These are phyloP conservation scores for Tuber melanosporum DNA, from an alignment of 495 filamentous ascomycete species.

Conservation along the genomic window DNA sequence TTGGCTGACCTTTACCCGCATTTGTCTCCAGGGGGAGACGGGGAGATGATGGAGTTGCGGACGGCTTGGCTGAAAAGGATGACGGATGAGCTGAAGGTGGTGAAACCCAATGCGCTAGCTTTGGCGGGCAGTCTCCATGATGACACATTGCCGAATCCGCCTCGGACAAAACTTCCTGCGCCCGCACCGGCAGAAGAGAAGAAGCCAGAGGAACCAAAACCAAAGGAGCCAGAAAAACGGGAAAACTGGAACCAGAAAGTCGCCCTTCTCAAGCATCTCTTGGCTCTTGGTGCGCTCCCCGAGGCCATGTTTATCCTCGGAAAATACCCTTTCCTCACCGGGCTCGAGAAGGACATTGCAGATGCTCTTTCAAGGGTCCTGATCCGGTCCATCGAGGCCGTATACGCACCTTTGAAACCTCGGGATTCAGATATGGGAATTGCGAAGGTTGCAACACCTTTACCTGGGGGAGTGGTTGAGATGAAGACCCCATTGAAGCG, in stretches of 20 bases:
- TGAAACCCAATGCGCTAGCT: conserved; percentile 74
- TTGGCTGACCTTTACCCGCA: conserved; percentile 87
- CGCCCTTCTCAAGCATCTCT: conserved; percentile 69
- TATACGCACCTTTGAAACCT: conserved; percentile 55
- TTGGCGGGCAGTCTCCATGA: conserved; percentile 82
- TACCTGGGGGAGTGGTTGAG: conserved; percentile 33
- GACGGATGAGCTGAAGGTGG: conserved; percentile 65
- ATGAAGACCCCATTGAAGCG: conserved; percentile 31
- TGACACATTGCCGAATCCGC: conserved; percentile 57
- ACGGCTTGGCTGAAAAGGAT: conserved; percentile 66
- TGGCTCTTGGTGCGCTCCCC: conserved; percentile 85
- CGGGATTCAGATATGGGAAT: conserved; percentile 42
- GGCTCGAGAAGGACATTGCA: conserved; percentile 69
- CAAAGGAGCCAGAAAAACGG: conserved; percentile 60
- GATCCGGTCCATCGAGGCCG: conserved; percentile 65
- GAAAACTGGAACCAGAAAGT: conserved; percentile 67
- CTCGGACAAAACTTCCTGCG: conserved; percentile 25
- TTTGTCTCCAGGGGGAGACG: conserved; percentile 70
- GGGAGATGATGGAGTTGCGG: conserved; percentile 65
- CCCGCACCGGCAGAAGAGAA: conserved; percentile 11
- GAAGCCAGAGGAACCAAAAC: conserved; percentile 37
- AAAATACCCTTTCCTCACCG: conserved; percentile 82
- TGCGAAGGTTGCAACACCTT: conserved; percentile 27
- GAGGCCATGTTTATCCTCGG: conserved; percentile 90
- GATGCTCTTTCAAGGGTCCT: conserved; percentile 77